Base-by-base conservation (phyloP, 2,329 filamentous ascomycete genomes). In the Lanzia echinophila region DNA sequence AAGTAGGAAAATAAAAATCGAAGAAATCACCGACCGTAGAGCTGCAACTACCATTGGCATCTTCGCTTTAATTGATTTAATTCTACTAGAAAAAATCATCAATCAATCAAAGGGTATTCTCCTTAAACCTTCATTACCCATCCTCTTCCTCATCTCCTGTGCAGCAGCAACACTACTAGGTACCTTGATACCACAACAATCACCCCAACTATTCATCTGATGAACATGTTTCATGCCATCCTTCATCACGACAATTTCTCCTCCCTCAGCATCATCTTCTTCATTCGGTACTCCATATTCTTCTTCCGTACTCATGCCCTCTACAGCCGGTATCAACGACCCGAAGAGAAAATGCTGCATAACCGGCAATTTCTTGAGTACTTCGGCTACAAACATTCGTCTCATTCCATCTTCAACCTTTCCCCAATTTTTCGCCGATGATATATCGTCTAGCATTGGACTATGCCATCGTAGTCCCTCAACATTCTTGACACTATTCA, bases 321-420 rank as follows among this genome's bases (percentile, higher is more conserved):
- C 82, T 0, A 78, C 82, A 0, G 92, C 90, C 0, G 89, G 86
- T 1, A 99, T 78, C 48, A 99, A 71, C 8, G 84, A 86, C 1
- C 94, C 94, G 66, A 99, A 99, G 52, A 99, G 67, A 64, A 99
- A 99, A 70, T 99, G 95, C 72, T 99, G 94, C 90, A 97, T 97
- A 42, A 99, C 92, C 1, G 94, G 94, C 53, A 99, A 70, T 71
- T 99, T 99, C 32, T 87, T 84, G 49, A 99, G 71, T 1, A 99
- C 92, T 71, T 99, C 94, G 39, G 86, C 88, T 49, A 92, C 79
- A 67, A 97, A 97, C 95, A 99, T 99, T 62, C 90, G 88, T 57
- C 88, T 81, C 95, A 99, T 97, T 6, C 94, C 94, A 24, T 79
- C 86, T 69, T 97, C 91, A 47, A 99, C 87, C 75, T 99, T 99